Conservation (phyloP, 78 protist species). For the Dictyostelium intermedium region DNA sequence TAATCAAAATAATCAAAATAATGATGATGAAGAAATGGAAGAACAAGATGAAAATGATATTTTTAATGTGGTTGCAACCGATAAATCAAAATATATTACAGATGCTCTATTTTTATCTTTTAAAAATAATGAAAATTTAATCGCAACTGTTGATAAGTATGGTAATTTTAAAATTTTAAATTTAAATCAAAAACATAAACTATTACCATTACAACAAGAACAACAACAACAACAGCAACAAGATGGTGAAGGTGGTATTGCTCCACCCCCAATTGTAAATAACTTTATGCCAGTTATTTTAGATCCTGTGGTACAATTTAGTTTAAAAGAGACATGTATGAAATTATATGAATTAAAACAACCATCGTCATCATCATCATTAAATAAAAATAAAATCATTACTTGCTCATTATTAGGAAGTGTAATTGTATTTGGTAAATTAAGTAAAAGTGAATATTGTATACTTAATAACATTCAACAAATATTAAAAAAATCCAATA, state of each 20-base stretch:
- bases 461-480: background rate
- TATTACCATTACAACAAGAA: background rate
- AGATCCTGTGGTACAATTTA: background rate
- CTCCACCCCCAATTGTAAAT: background rate
- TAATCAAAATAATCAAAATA: background rate
- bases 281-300: background rate
- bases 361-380: background rate
- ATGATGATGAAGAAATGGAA: background rate
- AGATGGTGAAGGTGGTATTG: background rate
- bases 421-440: background rate
- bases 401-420: conserved; percentile 27
- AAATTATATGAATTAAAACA: background rate
- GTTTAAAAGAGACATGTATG: conserved; percentile 8
- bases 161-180: conserved; percentile 36
- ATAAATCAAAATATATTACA: background rate
- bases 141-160: conserved; percentile 25
- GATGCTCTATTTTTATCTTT: background rate
- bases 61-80: background rate
- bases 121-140: background rate
- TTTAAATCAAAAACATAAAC: background rate
- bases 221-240: background rate
- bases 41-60: background rate
- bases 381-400: background rate
- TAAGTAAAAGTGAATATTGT: background rate
- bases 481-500: background rate